phyloP scores from a whole-genome alignment of 805 yeast species.

The Hanseniaspora osmophila region DNA sequence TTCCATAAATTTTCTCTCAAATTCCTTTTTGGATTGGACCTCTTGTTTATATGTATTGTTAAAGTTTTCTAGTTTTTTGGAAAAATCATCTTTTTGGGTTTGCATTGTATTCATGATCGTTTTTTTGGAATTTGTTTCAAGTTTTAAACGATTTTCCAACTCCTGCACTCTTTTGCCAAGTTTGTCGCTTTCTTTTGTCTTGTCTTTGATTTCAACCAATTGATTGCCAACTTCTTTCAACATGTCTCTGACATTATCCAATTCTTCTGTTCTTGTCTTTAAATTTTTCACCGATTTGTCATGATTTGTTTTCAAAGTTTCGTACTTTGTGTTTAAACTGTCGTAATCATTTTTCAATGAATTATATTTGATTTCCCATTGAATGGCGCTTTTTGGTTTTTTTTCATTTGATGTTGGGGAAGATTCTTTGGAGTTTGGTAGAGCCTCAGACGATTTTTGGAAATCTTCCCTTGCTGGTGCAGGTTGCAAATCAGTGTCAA shows the following conservation, averaged over 20 bases:
- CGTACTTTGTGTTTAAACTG: conserved; percentile 7
- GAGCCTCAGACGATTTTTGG: neutral
- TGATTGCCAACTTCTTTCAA: conserved; percentile 65
- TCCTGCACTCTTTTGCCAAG: conserved; percentile 7
- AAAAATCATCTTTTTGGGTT: conserved; percentile 12
- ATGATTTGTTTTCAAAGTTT: conserved; percentile 12
- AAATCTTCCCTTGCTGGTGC: neutral
- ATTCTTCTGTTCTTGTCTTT: conserved; percentile 40
- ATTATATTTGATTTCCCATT: conserved; percentile 6
- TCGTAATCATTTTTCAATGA: conserved; percentile 4
- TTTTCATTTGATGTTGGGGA: neutral
- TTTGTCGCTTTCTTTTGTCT: conserved; percentile 28
- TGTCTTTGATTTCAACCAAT: conserved; percentile 54
- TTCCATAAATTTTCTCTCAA: conserved; percentile 15
- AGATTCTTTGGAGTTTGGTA: neutral
- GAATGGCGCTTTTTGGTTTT: conserved; percentile 5
- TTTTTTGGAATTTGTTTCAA: conserved; percentile 6
- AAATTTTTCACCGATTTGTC: conserved; percentile 18
- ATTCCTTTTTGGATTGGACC: conserved; percentile 12
- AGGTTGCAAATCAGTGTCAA: neutral
- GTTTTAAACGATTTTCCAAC: conserved; percentile 7
- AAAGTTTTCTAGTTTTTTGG: conserved; percentile 16
- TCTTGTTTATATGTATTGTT: conserved; percentile 19
- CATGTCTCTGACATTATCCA: conserved; percentile 63
- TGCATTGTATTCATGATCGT: conserved; percentile 7